These are phyloP conservation scores for Ceratocystiopsis minuta DNA, from an alignment of 2,329 filamentous ascomycete species.

Conservation along the genomic window DNA sequence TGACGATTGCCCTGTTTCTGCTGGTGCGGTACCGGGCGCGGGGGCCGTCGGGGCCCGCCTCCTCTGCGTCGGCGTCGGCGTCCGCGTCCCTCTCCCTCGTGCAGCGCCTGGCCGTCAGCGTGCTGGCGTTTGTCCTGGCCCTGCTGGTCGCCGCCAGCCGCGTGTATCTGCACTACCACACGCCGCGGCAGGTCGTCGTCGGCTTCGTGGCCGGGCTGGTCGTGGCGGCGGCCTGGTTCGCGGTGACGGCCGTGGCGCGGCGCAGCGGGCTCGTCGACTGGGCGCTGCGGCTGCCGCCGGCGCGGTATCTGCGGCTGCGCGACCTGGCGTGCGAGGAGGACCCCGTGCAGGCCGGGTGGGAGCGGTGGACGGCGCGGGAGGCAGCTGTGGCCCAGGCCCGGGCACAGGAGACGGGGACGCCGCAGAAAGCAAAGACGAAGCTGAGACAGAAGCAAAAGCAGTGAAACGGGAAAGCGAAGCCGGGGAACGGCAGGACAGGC, in stretches of 20 bases:
- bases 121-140: constrained; percentile 42
- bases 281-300: constrained; percentile 47
- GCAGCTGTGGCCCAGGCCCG: constrained; percentile 9
- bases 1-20: constrained; percentile 71
- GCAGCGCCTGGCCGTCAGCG: constrained; percentile 39
- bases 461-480: no score
- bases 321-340: constrained; percentile 82
- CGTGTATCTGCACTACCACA: constrained; percentile 88
- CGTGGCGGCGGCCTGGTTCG: constrained; percentile 66
- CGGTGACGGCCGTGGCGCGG: constrained; percentile 47
- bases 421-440: no score
- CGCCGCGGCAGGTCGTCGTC: constrained; percentile 67
- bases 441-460: no score
- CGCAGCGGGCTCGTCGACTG: constrained; percentile 52
- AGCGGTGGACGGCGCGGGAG: constrained; percentile 56
- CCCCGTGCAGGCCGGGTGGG: constrained; percentile 80
- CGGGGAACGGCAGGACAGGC: no score
- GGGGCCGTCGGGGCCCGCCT: background rate
- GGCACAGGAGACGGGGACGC: background rate
- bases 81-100: background rate
- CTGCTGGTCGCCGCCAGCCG: constrained; percentile 61
- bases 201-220: constrained; percentile 53
- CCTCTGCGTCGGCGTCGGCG: background rate
- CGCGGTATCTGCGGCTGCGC: constrained; percentile 51
- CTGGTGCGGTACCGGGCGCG: constrained; percentile 57